Base-by-base conservation (phyloP, 2,329 filamentous ascomycete species). In the Phialophora expanda region DNA sequence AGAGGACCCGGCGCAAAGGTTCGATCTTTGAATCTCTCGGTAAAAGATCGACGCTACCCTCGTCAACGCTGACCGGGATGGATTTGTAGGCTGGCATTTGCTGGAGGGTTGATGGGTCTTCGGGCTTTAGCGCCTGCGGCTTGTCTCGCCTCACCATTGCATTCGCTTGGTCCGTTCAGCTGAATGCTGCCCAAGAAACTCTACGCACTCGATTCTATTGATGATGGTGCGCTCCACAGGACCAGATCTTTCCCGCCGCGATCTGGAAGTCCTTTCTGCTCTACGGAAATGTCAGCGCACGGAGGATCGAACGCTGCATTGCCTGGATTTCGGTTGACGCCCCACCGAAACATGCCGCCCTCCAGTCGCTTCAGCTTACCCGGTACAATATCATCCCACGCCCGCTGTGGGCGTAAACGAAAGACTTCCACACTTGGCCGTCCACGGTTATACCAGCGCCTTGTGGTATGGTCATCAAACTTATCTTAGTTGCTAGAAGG, bases 11-110 rank as follows among this genome's bases (percentile, higher is more conserved):
- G 41, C 57, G 6, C 44, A 34, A 50, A 38, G 56, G 56, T 30
- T 51, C 24, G 58, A 54, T 50, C 58, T 53, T 50, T 28, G 32
- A 53, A 61, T 61, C 58, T 34, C 58, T 61, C 58, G 58, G 58
- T 60, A 60, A 53, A 53, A 26, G 58, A 61, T 61, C 58, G 58
- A 41, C 46, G 48, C 58, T 53, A 61, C 44, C 58, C 58, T 61
- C 46, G 46, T 41, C 38, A 32, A 51, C 30, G n/a, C 41, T 32
- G 17, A 53, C 24, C 58, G 46, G 48, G 24, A 50, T 14, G 46
- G 46, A 26, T 20, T 46, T 34, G 44, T 38, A 54, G 46, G 17
- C 46, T 53, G 46, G 20, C 30, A 44, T 44, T 44, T n/a, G 38
- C 38, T 44, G 17, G 14, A n/a, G 14, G 5, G 14, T n/a, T 17